Evolutionary conservation across 2,329 filamentous ascomycete species (phyloP), one percentile per base, ranked within the genome.

Genomic region (Fusarium sp.): DNA sequence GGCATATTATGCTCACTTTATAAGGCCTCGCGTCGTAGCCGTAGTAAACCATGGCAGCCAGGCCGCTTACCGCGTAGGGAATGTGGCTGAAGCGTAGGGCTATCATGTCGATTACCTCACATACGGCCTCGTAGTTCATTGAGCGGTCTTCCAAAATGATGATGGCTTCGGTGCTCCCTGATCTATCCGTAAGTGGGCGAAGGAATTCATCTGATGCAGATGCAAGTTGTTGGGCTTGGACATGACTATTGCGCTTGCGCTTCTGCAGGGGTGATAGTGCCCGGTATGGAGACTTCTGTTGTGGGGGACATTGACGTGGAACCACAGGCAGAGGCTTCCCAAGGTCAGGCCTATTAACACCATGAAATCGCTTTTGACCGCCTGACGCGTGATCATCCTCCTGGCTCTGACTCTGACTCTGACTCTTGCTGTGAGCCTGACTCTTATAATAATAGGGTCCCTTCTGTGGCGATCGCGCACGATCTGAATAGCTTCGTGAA

Each of bases 61-160:
- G 77, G 24, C 86, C 86, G 68, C 77, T 80, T 44, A 88, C 79
- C 13, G 82, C 82, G 72, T 85, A 87, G 22, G 79, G 81, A 2
- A 84, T 78, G 72, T 85, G 81, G 20, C 73, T 69, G 22, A 88
- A 79, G 7, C 79, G 75, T 1, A 53, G 49, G 60, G 82, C 78
- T 44, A 87, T 71, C n/a, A 75, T 71, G 25, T 74, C 69, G 67
- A 86, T 80, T 29, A 85, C 72, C 48, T 82, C 77, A 15, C 58
- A 62, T 11, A 85, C 76, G 47, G 74, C 75, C n/a, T 62, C 59
- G 2, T 52, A 69, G 34, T 58, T 71, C 69, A 82, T 79, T 53
- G 71, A 67, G 32, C 59, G 62, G 52, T 67, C 51, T 44, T 58
- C 54, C 45, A 62, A 48, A 53, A 47, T 44, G 48, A 65, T 41